Base-by-base conservation (phyloP, 1,284 basidiomycete genomes). In the Tilletia walkeri region DNA sequence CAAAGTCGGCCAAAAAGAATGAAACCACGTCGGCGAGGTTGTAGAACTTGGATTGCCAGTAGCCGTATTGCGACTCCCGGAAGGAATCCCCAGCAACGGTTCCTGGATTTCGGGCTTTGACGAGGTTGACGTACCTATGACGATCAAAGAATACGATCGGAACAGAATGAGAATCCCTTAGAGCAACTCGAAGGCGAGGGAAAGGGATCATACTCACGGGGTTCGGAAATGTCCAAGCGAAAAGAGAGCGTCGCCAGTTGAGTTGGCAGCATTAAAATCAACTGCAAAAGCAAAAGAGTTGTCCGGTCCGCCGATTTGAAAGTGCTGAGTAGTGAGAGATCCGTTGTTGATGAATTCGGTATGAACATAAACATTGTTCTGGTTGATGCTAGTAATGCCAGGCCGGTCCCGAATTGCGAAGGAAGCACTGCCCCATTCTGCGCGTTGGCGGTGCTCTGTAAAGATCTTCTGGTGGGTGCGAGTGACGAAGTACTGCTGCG, bases 1-100 rank as follows among this genome's bases (percentile, higher is more conserved):
- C 90, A 80, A 90, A 91, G 2, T 89, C 89, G 72, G 89, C 88
- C 20, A 90, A 83, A 7, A 81, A 80, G 71, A 85, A 82, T 5
- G 75, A 72, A 34, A 84, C 81, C 3, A 77, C 79, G 49, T 80
- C 82, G 30, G 88, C 87, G 34, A 80, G 70, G 65, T 69, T 73
- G 66, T 76, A 71, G 54, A 77, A 82, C 45, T 76, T 66, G 68
- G 76, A 71, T 70, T 75, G 72, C 81, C 81, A 83, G 72, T 80
- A 81, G 12, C 79, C 81, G 70, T 79, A 81, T 3, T 79, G 76
- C 61, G 79, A 76, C 68, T 81, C 68, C 65, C 76, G 76, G 69
- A 77, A 81, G 70, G 69, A 75, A 20, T 66, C 75, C 2, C 72
- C 72, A 24, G 48, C 12, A 12, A 18, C 1, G 4, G 3, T 0